phyloP scores from a whole-genome alignment of 192 early-diverging fungal species.

The Globomyces pollinis-pini region DNA sequence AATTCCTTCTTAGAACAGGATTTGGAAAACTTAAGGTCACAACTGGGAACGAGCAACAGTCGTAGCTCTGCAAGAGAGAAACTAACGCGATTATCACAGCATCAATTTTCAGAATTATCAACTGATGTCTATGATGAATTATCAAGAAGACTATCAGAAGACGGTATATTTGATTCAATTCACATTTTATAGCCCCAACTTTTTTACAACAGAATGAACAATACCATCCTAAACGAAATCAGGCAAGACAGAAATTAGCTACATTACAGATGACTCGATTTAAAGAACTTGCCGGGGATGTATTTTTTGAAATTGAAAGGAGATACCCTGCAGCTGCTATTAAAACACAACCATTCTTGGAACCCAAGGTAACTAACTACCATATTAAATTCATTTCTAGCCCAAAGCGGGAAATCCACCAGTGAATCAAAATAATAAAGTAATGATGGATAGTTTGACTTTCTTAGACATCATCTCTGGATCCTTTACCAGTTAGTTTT shows the following conservation, averaged over 20 bases:
- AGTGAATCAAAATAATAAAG: too few relatives aligned
- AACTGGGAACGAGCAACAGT: neutral
- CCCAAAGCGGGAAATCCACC: too few relatives aligned
- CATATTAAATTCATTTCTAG: too few relatives aligned
- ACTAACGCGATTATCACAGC: constrained; percentile 64
- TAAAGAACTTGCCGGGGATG: constrained; percentile 59
- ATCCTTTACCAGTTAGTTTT: constrained; percentile 24
- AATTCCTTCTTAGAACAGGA: neutral
- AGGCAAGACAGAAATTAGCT: constrained; percentile 93
- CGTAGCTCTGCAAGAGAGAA: constrained; percentile 47
- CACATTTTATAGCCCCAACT: constrained; percentile 38
- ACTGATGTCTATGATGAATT: constrained; percentile 97
- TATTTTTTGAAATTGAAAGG: constrained; percentile 37
- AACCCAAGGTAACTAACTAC: neutral
- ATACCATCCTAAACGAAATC: constrained; percentile 93
- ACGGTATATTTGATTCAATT: neutral
- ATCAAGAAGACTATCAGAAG: constrained; percentile 46
- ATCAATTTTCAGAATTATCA: constrained; percentile 87
- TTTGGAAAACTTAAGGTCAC: neutral
- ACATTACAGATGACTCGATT: constrained; percentile 79
- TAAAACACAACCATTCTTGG: neutral
- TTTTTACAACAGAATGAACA: constrained; percentile 76
- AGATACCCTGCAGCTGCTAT: constrained; percentile 43
- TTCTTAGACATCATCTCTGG: neutral
- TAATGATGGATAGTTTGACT: too few relatives aligned